phyloP scores from a whole-genome alignment of 805 yeast species.

The Teunomyces stri region DNA sequence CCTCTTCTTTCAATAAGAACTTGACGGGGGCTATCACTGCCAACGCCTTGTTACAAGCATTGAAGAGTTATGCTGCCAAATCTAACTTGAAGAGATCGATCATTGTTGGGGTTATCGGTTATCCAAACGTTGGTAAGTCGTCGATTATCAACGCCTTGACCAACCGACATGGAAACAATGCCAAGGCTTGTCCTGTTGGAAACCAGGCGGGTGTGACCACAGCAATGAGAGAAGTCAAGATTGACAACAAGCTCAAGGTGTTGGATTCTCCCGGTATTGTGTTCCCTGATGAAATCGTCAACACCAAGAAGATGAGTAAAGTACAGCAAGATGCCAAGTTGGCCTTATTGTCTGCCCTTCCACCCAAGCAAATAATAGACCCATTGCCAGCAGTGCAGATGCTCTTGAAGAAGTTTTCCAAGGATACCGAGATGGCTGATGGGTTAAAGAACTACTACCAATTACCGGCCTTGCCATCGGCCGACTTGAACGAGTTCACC shows the following conservation, averaged over 20 bases:
- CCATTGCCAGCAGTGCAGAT: slow-evolving; percentile 79
- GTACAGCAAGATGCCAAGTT: slow-evolving; percentile 82
- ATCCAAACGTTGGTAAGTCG: slow-evolving; percentile 96
- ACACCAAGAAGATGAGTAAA: slow-evolving; percentile 45
- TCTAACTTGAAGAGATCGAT: slow-evolving; percentile 85
- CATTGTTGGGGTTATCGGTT: slow-evolving; percentile 93
- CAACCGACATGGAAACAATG: slow-evolving; percentile 69
- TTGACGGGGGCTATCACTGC: slow-evolving; percentile 73
- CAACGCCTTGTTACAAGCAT: slow-evolving; percentile 67
- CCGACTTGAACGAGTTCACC: slow-evolving; percentile 71
- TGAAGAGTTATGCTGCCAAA: slow-evolving; percentile 81
- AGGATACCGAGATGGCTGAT: slow-evolving; percentile 73
- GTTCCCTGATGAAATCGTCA: slow-evolving; percentile 65
- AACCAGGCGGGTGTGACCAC: slow-evolving; percentile 98
- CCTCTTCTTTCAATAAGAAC: slow-evolving; percentile 68
- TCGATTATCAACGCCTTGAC: slow-evolving; percentile 89
- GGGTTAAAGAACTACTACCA: slow-evolving; percentile 70
- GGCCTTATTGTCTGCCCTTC: slow-evolving; percentile 82
- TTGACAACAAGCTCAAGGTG: slow-evolving; percentile 83
- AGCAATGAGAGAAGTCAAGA: slow-evolving; percentile 83
- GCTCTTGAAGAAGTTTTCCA: slow-evolving; percentile 71
- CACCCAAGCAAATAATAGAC: slow-evolving; percentile 81
- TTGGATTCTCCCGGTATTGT: slow-evolving; percentile 98
- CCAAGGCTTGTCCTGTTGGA: slow-evolving; percentile 90
- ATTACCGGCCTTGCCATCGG: slow-evolving; percentile 75